A percentile compares a stretch with the other conserved stretches of the same genome.
Conservation (phyloP, 768 basidiomycete species). For the Hypsizygus marmoreus region DNA sequence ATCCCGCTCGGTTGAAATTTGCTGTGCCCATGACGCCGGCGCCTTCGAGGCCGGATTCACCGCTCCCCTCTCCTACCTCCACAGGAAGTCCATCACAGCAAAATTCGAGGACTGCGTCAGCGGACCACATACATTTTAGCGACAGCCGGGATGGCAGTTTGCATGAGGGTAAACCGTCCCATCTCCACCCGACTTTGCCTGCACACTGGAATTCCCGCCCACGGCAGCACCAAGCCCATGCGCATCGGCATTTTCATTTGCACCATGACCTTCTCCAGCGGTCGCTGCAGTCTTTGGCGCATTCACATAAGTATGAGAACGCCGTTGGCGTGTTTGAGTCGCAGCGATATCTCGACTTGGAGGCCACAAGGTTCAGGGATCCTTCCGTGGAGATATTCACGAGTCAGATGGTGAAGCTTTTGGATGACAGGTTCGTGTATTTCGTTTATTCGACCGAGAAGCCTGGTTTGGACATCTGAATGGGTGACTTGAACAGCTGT, state of each 20-base stretch:
- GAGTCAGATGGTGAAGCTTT: slow-evolving; percentile 41
- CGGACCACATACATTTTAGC: slow-evolving; percentile 5
- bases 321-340: slow-evolving; percentile 77
- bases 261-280: slow-evolving; percentile 38
- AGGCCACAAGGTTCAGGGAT: slow-evolving; percentile 53
- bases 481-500: slow-evolving; percentile 41
- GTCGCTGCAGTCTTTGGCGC: slow-evolving; percentile 39
- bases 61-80: slow-evolving; percentile 22
- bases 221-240: slow-evolving; percentile 22
- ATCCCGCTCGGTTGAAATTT: slow-evolving; percentile 61
- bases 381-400: slow-evolving; percentile 47
- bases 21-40: slow-evolving; percentile 50
- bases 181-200: slow-evolving; percentile 1
- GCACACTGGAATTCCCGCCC: slow-evolving; percentile 20
- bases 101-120: slow-evolving; percentile 34
- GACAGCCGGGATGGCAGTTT: no score
- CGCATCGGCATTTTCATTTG: slow-evolving; percentile 31
- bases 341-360: slow-evolving; percentile 68
- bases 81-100: slow-evolving; percentile 6
- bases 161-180: background rate
- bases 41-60: slow-evolving; percentile 33
- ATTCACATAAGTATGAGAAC: slow-evolving; percentile 39
- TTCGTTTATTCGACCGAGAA: no score
- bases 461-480: no score
- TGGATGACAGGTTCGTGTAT: slow-evolving; percentile 43